phyloP scores from a whole-genome alignment of 1,139 yeast genomes.

The Hemisphaericaspora subhashii region DNA sequence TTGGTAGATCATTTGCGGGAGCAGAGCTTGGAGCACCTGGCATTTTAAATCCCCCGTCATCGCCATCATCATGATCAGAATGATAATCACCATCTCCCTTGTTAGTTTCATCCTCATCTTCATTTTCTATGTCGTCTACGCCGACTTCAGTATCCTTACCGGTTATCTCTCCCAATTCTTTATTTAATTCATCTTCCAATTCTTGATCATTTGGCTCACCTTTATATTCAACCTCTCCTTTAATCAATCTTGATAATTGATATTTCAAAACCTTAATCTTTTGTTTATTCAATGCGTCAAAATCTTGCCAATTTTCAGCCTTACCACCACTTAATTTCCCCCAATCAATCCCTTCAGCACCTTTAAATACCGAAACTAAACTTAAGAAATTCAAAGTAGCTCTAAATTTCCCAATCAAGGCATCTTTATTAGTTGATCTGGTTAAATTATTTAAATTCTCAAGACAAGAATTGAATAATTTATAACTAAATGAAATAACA shows the following conservation, averaged over 20 bases:
- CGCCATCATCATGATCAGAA: conserved; percentile 6
- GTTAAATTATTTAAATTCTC: conserved; percentile 27
- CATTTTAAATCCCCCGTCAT: conserved; percentile 5
- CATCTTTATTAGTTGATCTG: conserved; percentile 24
- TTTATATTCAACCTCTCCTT: conserved; percentile 34
- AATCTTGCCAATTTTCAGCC: conserved; percentile 25
- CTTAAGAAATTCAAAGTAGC: conserved; percentile 40
- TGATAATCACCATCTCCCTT: conserved; percentile 4
- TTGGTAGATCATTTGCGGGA: conserved; percentile 15
- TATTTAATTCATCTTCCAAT: conserved; percentile 27
- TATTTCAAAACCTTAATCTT: conserved; percentile 40
- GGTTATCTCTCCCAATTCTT: conserved; percentile 23
- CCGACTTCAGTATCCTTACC: conserved; percentile 5
- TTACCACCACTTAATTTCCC: conserved; percentile 34
- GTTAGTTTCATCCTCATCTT: conserved; percentile 6
- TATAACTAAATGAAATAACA: conserved; percentile 60
- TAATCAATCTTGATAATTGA: conserved; percentile 40
- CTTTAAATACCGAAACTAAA: conserved; percentile 30
- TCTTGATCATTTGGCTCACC: conserved; percentile 29
- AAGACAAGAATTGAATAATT: conserved; percentile 54
- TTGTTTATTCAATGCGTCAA: conserved; percentile 30
- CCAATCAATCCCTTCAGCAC: conserved; percentile 29
- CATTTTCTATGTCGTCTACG: conserved; percentile 7
- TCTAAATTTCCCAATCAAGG: conserved; percentile 31
- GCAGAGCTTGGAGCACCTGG: conserved; percentile 15